Conservation (phyloP, 345 rosid genomes). For the Brassica incana region DNA sequence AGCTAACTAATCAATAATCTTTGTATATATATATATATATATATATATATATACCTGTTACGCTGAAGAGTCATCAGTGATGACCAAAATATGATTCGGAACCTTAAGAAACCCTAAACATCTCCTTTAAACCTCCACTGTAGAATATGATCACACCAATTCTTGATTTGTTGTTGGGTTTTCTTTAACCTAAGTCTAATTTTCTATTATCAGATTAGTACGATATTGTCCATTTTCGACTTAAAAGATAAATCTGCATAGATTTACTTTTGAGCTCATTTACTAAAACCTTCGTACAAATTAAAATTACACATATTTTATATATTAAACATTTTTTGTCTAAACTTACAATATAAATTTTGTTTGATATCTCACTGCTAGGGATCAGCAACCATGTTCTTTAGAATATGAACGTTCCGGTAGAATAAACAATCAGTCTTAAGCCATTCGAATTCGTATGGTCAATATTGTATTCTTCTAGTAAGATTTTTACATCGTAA, state of each 20-base stretch:
- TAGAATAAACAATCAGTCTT: not conserved
- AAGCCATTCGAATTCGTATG: not conserved
- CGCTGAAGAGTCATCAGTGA: not conserved
- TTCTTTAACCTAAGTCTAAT: too few relatives aligned
- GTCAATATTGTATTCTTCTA: not conserved
- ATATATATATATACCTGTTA: not conserved
- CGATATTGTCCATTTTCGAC: too few relatives aligned
- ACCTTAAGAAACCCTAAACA: slow-evolving; percentile 31
- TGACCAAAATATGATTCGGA: not conserved
- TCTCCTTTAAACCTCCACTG: slow-evolving; percentile 10
- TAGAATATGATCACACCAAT: not conserved
- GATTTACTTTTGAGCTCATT: too few relatives aligned
- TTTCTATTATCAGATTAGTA: too few relatives aligned
- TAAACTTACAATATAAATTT: too few relatives aligned
- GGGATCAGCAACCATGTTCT: not conserved
- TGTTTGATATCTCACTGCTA: not conserved
- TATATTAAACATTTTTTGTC: too few relatives aligned
- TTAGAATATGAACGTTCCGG: not conserved
- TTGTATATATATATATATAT: too few relatives aligned
- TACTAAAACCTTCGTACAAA: too few relatives aligned
- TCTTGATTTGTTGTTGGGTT: not conserved
- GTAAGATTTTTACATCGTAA: not conserved
- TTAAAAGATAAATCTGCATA: too few relatives aligned
- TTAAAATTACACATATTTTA: too few relatives aligned
- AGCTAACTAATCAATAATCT: slow-evolving; percentile 27